Conservation (phyloP, 176 grass and related monocot species). For the sorghum (Sorghum bicolor) region DNA sequence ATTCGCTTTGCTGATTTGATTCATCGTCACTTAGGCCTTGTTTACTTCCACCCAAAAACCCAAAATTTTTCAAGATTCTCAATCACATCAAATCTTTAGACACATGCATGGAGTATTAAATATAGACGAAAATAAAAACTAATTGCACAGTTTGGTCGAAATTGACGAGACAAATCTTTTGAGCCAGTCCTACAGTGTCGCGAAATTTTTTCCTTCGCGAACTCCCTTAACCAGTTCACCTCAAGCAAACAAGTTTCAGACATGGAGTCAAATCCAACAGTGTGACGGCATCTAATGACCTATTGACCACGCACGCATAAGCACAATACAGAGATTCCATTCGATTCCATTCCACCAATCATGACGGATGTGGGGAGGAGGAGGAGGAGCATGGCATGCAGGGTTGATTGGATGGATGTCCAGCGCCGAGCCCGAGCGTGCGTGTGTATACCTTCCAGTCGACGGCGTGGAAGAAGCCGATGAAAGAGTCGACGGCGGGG, state of each 20-base stretch:
- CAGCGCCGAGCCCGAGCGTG: not conserved
- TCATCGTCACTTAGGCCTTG: not conserved
- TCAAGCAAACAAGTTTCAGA: not conserved
- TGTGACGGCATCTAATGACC: not conserved
- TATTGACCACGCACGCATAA: not conserved
- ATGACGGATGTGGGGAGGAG: not conserved
- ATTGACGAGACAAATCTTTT: no score
- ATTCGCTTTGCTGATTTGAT: not conserved
- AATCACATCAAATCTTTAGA: no score
- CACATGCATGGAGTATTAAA: no score
- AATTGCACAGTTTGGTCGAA: no score
- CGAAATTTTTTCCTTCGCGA: no score
- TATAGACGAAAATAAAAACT: no score
- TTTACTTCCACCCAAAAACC: no score
- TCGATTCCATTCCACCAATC: not conserved
- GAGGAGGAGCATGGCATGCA: not conserved
- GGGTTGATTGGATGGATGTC: no score
- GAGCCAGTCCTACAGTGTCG: no score
- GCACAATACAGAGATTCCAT: not conserved
- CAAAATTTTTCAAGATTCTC: no score
- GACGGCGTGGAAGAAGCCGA: conserved; percentile 92
- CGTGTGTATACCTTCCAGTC: conserved; percentile 72
- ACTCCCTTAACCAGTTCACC: not conserved
- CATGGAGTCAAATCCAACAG: not conserved
- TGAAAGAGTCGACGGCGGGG: conserved; percentile 69